A percentile compares a stretch with the other conserved stretches of the same genome.
These are phyloP conservation scores for Trichosporon coremiiforme DNA, from an alignment of 1,284 basidiomycete species.

Conservation along the genomic window DNA sequence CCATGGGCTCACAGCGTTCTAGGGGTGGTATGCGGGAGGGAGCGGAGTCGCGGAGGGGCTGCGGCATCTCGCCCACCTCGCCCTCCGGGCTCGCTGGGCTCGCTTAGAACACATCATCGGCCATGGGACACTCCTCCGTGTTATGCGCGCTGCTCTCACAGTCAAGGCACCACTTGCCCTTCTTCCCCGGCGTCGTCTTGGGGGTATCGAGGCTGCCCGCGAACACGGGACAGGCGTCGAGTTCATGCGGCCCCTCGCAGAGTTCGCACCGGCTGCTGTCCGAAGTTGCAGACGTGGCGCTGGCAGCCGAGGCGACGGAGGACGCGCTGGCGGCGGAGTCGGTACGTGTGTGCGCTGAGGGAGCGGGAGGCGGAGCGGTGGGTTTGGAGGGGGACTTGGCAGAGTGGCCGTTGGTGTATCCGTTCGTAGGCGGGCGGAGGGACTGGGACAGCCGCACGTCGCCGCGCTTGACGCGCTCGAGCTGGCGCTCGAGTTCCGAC, in stretches of 20 bases:
- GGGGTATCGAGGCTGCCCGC: conserved; percentile 39
- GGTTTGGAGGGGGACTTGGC: background rate
- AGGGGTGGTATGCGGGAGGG: no score
- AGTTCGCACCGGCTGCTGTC: conserved; percentile 44
- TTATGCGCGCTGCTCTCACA: conserved; percentile 54
- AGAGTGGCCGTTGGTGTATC: conserved; percentile 15
- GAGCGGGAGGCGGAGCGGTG: background rate
- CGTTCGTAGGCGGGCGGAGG: background rate
- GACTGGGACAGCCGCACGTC: conserved; percentile 5
- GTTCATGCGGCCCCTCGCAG: conserved; percentile 54
- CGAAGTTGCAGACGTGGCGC: background rate
- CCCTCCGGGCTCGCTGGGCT: background rate
- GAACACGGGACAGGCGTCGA: conserved; percentile 55
- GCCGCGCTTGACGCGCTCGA: conserved; percentile 26
- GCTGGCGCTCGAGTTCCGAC: conserved; percentile 64
- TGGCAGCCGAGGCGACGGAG: conserved; percentile 5
- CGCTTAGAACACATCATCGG: conserved; percentile 39
- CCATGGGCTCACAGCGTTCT: no score
- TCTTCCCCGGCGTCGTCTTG: conserved; percentile 31
- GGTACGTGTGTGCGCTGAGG: conserved; percentile 16
- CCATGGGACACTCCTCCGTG: conserved; percentile 53
- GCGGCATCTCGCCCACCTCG: no score
- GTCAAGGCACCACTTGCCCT: conserved; percentile 52
- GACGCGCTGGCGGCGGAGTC: conserved; percentile 3
- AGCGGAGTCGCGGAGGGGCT: no score